Conservation (phyloP, 108 stramenopile genomes). For the Aurantiochytrium sp. region DNA sequence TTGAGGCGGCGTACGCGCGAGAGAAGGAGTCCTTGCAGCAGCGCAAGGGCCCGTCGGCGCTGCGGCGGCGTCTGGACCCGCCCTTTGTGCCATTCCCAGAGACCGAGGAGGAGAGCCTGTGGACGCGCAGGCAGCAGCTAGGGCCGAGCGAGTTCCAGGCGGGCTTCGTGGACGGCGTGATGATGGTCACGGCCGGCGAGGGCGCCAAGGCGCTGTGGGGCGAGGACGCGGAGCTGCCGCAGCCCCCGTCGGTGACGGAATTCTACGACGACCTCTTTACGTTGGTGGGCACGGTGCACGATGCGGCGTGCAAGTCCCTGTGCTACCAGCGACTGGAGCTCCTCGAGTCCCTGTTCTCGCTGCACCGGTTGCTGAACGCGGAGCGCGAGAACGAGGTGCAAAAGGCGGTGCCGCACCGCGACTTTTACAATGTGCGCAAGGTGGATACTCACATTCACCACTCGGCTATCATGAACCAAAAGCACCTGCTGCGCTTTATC, state of each 20-base stretch:
- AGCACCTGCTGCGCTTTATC: constrained; percentile 96
- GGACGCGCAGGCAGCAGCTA: neutral
- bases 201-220: neutral
- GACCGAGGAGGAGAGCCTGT: neutral
- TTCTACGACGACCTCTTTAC: constrained; percentile 33
- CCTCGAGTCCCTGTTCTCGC: constrained; percentile 53
- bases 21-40: neutral
- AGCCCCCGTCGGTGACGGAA: constrained; percentile 24
- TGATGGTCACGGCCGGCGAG: neutral
- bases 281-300: neutral
- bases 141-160: neutral
- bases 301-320: constrained; percentile 33
- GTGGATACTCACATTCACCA: constrained; percentile 98
- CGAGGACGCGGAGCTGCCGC: neutral
- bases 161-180: neutral
- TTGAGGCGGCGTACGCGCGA: neutral
- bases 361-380: constrained; percentile 56
- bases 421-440: constrained; percentile 96
- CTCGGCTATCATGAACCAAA: constrained; percentile 92
- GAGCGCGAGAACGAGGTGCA: constrained; percentile 42
- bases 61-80: constrained; percentile 12
- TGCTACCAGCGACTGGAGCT: constrained; percentile 46
- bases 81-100: neutral
- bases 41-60: neutral
- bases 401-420: constrained; percentile 65